A percentile compares a stretch with the other conserved stretches of the same genome.
These are phyloP conservation scores for Papiliotrema nemorosa DNA, from an alignment of 1,284 basidiomycete genomes.

Conservation along the genomic window DNA sequence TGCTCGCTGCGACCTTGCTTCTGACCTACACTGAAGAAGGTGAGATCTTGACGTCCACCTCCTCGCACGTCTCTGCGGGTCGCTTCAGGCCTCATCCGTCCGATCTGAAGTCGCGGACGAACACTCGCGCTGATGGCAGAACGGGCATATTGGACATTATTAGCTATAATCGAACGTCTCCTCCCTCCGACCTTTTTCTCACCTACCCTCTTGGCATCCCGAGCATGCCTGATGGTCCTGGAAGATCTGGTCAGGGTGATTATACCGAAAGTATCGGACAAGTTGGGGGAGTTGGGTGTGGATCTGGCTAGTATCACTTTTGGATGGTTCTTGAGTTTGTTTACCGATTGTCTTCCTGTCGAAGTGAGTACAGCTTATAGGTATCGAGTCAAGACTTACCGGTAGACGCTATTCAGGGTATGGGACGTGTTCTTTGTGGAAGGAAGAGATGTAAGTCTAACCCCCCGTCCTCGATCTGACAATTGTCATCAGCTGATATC, in stretches of 20 bases:
- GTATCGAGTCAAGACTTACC: background rate
- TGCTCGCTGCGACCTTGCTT: conserved; percentile 82
- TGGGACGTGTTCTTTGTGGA: conserved; percentile 97
- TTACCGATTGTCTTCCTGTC: conserved; percentile 93
- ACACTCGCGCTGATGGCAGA: conserved; percentile 57
- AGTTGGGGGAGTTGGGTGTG: conserved; percentile 75
- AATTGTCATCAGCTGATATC: background rate
- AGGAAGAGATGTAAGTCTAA: conserved; percentile 67
- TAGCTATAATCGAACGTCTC: conserved; percentile 80
- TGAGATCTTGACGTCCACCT: conserved; percentile 5
- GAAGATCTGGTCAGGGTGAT: conserved; percentile 77
- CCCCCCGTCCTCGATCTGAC: background rate
- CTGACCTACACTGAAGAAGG: conserved; percentile 69
- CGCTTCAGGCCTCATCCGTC: background rate
- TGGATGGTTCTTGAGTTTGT: conserved; percentile 95
- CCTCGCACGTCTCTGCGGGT: too few species aligned
- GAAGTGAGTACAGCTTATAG: conserved; percentile 60
- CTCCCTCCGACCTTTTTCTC: conserved; percentile 81
- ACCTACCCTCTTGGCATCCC: conserved; percentile 75
- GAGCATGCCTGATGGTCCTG: conserved; percentile 88
- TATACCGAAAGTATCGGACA: conserved; percentile 69
- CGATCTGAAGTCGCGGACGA: background rate
- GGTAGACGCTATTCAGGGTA: conserved; percentile 76
- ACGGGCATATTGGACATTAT: conserved; percentile 94
- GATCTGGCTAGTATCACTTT: conserved; percentile 94